phyloP scores from a whole-genome alignment of 495 filamentous ascomycete species.

The Chaetomium fimeti region DNA sequence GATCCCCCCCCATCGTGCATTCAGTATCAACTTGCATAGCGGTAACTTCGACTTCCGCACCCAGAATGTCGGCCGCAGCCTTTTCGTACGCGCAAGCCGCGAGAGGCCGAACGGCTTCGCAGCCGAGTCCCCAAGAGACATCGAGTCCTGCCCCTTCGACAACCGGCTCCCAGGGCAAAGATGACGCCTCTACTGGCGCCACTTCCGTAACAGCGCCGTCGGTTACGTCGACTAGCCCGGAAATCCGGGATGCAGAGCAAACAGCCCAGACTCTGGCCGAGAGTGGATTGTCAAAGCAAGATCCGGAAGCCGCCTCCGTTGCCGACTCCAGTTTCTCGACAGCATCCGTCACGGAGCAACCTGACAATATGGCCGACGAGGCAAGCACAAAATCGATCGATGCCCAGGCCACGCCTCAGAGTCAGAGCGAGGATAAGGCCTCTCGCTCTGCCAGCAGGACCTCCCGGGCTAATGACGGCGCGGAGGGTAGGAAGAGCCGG shows the following conservation, averaged over 20 bases:
- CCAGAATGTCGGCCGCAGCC: conserved; percentile 42
- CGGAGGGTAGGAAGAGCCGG: conserved; percentile 45
- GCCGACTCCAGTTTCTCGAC: conserved; percentile 30
- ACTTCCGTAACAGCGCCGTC: conserved; percentile 55
- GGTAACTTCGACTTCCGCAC: neutral
- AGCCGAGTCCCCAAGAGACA: conserved; percentile 57
- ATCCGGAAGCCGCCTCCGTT: conserved; percentile 28
- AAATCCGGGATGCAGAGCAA: conserved; percentile 38
- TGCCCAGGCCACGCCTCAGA: conserved; percentile 7
- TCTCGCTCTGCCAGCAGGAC: conserved; percentile 37
- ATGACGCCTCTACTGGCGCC: conserved; percentile 52
- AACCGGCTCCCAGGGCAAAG: conserved; percentile 59
- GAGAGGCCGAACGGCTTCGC: conserved; percentile 63
- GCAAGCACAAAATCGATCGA: conserved; percentile 26
- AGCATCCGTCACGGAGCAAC: conserved; percentile 31
- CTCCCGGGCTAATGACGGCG: conserved; percentile 42
- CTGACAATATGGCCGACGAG: conserved; percentile 23
- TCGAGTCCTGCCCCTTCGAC: conserved; percentile 66
- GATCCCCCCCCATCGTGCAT: neutral
- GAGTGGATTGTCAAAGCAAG: conserved; percentile 24
- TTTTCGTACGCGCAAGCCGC: conserved; percentile 98
- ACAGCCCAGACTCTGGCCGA: conserved; percentile 29
- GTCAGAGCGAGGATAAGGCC: conserved; percentile 27
- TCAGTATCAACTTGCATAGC: neutral
- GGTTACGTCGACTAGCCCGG: conserved; percentile 60